Evolutionary conservation across 2,329 filamentous ascomycete genomes (phyloP).

Genomic region (Xylariales sp.): DNA sequence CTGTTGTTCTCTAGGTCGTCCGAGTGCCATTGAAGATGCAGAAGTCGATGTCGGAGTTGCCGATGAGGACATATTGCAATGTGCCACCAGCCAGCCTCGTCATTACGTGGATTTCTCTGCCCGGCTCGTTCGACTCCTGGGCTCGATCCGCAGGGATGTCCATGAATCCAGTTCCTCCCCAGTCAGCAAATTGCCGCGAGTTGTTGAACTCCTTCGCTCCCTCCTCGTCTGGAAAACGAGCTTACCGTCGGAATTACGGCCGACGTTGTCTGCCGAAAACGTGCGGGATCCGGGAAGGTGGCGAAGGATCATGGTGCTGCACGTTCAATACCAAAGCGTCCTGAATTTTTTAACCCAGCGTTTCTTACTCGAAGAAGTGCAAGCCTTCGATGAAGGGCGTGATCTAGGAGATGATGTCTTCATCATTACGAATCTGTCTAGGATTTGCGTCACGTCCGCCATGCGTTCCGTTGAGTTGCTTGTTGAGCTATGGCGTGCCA

Average conservation of each 20-base stretch:
- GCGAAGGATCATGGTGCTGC: conserved; percentile 20
- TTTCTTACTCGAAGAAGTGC: conserved; percentile 20
- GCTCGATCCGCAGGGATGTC: conserved; percentile 23
- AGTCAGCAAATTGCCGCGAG: conserved; percentile 13
- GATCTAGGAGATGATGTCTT: conserved; percentile 14
- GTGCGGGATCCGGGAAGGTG: conserved; percentile 14
- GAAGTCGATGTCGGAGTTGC: conserved; percentile 24
- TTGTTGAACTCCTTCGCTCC: conserved; percentile 16
- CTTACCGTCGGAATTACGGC: conserved; percentile 15
- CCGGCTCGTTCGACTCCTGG: conserved; percentile 19
- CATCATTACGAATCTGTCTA: conserved; percentile 14
- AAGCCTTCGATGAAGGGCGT: conserved; percentile 9
- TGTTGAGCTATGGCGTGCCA: conserved; percentile 15
- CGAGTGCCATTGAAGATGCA: conserved; percentile 25
- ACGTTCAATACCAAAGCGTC: conserved; percentile 23
- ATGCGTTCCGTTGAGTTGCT: conserved; percentile 18
- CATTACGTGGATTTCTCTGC: conserved; percentile 18
- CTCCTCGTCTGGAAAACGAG: conserved; percentile 16
- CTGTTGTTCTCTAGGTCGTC: conserved; percentile 25
- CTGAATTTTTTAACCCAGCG: conserved; percentile 23
- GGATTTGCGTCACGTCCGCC: conserved; percentile 17
- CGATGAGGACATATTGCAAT: conserved; percentile 17
- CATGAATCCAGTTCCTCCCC: conserved; percentile 17
- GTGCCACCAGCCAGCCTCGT: conserved; percentile 10
- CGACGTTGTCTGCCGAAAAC: conserved; percentile 6